Evolutionary conservation across 129 eudicot genomes (phyloP).

Genomic region (Cynara cardunculus): DNA sequence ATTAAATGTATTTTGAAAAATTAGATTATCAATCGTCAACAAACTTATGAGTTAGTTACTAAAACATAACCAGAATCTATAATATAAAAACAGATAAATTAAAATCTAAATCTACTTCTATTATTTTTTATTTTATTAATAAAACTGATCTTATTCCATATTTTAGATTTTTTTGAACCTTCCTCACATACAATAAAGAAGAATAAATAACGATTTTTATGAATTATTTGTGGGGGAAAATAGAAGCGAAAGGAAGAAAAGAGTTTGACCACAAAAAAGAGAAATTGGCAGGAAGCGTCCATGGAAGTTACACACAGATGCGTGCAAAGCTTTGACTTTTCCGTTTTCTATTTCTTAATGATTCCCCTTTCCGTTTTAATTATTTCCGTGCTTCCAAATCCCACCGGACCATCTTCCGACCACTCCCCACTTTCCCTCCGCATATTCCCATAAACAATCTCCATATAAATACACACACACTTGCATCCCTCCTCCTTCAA

Average conservation of each 20-base stretch:
- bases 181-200: too few relatives aligned
- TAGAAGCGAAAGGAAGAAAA: background rate
- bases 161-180: background rate
- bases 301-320: background rate
- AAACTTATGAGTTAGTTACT: too few relatives aligned
- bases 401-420: slow-evolving; percentile 21
- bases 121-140: too few relatives aligned
- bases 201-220: background rate
- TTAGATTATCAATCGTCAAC: too few relatives aligned
- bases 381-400: slow-evolving; percentile 7
- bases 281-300: slow-evolving; percentile 15
- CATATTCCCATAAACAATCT: background rate
- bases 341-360: background rate
- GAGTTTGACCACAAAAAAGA: slow-evolving; percentile 12
- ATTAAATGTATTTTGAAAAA: background rate
- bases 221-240: background rate
- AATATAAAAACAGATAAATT: too few relatives aligned
- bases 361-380: slow-evolving; percentile 4
- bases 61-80: too few relatives aligned
- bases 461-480: slow-evolving; percentile 10
- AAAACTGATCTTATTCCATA: too few relatives aligned
- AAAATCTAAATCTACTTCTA: too few relatives aligned
- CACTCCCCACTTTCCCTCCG: slow-evolving; percentile 20
- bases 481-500: background rate
- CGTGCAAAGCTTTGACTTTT: slow-evolving; percentile 20